Conservation (phyloP, 306 rosid genomes). For the Psophocarpus tetragonolobus region DNA sequence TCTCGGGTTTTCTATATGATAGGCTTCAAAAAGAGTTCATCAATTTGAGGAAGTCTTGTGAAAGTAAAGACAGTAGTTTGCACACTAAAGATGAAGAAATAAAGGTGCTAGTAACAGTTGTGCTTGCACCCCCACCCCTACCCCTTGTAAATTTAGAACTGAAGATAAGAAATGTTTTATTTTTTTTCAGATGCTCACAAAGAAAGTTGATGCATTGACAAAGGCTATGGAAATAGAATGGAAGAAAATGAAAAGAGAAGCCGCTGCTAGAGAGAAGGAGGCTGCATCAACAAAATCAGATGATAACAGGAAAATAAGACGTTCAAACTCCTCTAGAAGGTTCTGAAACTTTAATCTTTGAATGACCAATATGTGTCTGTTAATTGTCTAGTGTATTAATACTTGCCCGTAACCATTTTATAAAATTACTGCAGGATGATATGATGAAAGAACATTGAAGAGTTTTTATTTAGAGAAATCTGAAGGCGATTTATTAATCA, state of each 20-base stretch:
- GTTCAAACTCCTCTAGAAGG: constrained; percentile 60
- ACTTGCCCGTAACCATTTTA: constrained; percentile 3
- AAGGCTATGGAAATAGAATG: constrained; percentile 84
- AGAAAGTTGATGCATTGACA: constrained; percentile 80
- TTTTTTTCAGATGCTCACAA: constrained; percentile 60
- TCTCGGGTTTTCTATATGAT: constrained; percentile 91
- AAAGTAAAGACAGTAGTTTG: constrained; percentile 58
- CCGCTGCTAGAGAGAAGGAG: constrained; percentile 81
- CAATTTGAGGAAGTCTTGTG: constrained; percentile 65
- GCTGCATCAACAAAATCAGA: constrained; percentile 57
- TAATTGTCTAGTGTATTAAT: constrained; percentile 4
- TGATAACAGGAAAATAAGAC: constrained; percentile 51
- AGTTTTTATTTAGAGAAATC: constrained; percentile 34
- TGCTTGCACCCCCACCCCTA: background rate
- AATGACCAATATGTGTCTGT: background rate
- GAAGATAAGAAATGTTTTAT: constrained; percentile 31
- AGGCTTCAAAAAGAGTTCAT: constrained; percentile 86
- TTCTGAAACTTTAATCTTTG: constrained; percentile 32
- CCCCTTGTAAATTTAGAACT: constrained; percentile 12
- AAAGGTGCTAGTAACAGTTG: constrained; percentile 52
- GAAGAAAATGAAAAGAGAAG: constrained; percentile 88
- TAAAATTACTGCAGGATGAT: constrained; percentile 58
- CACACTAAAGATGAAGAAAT: constrained; percentile 76
- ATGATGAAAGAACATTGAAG: constrained; percentile 47
- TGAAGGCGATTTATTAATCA: constrained; percentile 34